Conservation (phyloP, 169 alveolate genomes). For the Cryptosporidium sp. region DNA sequence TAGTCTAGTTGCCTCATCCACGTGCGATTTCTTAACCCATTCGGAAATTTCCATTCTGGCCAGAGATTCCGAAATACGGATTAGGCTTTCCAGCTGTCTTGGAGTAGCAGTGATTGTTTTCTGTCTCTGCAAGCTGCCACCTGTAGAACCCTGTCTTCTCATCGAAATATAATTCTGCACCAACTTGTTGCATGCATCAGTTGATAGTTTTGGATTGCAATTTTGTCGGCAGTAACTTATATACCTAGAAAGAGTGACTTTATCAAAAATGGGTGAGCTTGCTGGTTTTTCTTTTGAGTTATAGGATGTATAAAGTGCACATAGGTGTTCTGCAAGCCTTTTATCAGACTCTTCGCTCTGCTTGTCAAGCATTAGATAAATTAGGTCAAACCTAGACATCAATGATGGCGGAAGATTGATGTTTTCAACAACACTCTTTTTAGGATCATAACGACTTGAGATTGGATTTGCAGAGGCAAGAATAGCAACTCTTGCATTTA, state of each 20-base stretch:
- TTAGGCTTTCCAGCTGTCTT: constrained; percentile 95
- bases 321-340: constrained; percentile 82
- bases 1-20: constrained; percentile 96
- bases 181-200: constrained; percentile 87
- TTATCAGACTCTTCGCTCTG: constrained; percentile 79
- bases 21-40: constrained; percentile 91
- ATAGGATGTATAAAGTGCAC: constrained; percentile 75
- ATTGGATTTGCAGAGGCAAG: constrained; percentile 99
- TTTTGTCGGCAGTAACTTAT: constrained; percentile 92
- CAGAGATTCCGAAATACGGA: constrained; percentile 96
- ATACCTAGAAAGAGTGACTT: constrained; percentile 85
- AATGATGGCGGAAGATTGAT: constrained; percentile 98
- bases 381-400: constrained; percentile 90
- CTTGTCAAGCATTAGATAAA: constrained; percentile 81
- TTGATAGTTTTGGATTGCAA: constrained; percentile 92
- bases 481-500: constrained; percentile 97
- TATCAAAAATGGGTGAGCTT: constrained; percentile 79
- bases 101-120: constrained; percentile 95
- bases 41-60: constrained; percentile 95
- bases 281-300: constrained; percentile 6
- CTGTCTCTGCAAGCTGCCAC: constrained; percentile 28
- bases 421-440: constrained; percentile 97
- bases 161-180: constrained; percentile 90
- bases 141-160: constrained; percentile 88
- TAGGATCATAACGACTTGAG: constrained; percentile 94